phyloP scores from a whole-genome alignment of 2,329 filamentous ascomycete species.

The Neopestalotiopsis sp. region DNA sequence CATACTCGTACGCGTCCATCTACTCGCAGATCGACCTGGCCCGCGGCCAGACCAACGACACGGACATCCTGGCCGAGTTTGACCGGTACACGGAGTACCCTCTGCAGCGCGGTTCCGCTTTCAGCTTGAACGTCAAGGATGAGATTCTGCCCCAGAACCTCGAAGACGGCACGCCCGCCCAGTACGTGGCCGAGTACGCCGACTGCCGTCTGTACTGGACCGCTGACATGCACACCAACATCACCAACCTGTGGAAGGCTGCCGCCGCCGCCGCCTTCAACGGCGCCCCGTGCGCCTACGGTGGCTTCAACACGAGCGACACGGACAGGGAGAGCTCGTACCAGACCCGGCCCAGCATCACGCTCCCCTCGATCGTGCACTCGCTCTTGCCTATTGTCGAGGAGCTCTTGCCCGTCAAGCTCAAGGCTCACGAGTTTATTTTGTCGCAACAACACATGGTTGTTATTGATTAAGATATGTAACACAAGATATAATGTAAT shows the following conservation, averaged over 20 bases:
- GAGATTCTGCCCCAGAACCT: slow-evolving; percentile 43
- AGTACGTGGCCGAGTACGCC: slow-evolving; percentile 52
- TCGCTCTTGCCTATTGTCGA: not conserved
- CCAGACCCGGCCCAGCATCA: slow-evolving; percentile 12
- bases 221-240: slow-evolving; percentile 51
- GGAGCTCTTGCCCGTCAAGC: not conserved
- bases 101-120: slow-evolving; percentile 37
- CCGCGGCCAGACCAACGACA: slow-evolving; percentile 32
- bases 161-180: slow-evolving; percentile 49
- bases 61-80: slow-evolving; percentile 35
- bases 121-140: slow-evolving; percentile 45
- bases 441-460: slow-evolving; percentile 29
- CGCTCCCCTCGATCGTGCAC: not conserved
- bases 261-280: slow-evolving; percentile 46
- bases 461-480: slow-evolving; percentile 31
- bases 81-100: slow-evolving; percentile 39
- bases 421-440: slow-evolving; percentile 8
- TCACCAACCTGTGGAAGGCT: slow-evolving; percentile 53
- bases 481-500: slow-evolving; percentile 9
- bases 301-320: slow-evolving; percentile 34
- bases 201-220: slow-evolving; percentile 60
- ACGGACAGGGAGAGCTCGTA: slow-evolving; percentile 21
- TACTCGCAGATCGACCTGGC: slow-evolving; percentile 32
- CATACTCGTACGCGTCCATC: slow-evolving; percentile 39
- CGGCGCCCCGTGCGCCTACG: slow-evolving; percentile 45